Percentiles rank a stretch among this genome's conserved stretches.
Evolutionary conservation across 106 monocot species (phyloP).

Genomic region (Dioscorea zingiberensis): DNA sequence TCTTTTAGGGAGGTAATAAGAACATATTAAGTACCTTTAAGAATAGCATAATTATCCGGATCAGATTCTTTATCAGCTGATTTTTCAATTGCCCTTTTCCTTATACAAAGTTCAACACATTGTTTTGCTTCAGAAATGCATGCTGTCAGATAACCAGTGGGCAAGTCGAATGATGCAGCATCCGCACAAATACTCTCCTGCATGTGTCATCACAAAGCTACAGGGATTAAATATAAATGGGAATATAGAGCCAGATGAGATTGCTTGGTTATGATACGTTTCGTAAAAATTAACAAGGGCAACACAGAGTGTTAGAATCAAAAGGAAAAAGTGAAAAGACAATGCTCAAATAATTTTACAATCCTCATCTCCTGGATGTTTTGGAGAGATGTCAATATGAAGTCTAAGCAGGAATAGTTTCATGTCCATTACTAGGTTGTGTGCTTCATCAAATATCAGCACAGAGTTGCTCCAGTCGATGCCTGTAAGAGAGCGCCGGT

Average conservation of each 20-base stretch:
- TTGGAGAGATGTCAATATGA: too few species aligned
- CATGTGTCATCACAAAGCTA: slow-evolving; percentile 13
- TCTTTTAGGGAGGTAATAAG: neutral
- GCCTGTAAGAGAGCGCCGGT: slow-evolving; percentile 66
- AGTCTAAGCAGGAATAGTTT: too few species aligned
- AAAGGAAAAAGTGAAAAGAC: too few species aligned
- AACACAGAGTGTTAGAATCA: too few species aligned
- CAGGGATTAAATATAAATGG: neutral
- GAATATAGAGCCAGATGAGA: too few species aligned
- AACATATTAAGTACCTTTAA: slow-evolving; percentile 44
- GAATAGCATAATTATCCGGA: slow-evolving; percentile 97
- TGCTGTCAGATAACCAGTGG: slow-evolving; percentile 46
- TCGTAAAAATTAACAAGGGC: too few species aligned
- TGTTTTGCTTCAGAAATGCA: slow-evolving; percentile 93
- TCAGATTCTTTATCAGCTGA: slow-evolving; percentile 76
- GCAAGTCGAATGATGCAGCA: slow-evolving; percentile 97
- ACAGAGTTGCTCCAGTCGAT: slow-evolving; percentile 83
- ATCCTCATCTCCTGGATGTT: too few species aligned
- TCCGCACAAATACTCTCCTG: slow-evolving; percentile 97
- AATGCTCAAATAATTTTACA: too few species aligned
- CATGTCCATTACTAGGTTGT: slow-evolving; percentile 67
- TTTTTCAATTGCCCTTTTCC: slow-evolving; percentile 55
- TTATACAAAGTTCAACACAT: slow-evolving; percentile 56
- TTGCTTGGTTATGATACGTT: too few species aligned
- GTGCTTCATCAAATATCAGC: slow-evolving; percentile 98